Base-by-base conservation (phyloP, 495 filamentous ascomycete species). In the Penicillium atrosanguineum region DNA sequence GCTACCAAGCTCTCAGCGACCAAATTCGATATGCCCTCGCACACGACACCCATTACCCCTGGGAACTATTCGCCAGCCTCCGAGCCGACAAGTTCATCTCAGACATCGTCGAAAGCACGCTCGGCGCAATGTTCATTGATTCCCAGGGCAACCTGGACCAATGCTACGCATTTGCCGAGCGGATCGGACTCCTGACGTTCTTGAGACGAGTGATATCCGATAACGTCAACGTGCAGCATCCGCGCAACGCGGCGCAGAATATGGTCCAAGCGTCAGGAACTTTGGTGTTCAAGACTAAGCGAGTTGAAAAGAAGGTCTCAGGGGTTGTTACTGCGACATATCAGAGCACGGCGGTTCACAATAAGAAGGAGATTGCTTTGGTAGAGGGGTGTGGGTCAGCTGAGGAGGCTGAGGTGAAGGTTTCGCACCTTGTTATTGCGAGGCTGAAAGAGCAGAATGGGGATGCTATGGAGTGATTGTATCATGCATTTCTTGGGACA, bases 61-160 rank as follows among this genome's bases (percentile, higher is more conserved):
- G 93, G 93, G 73, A 79, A 2, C 61, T 78, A 0, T 83, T 98
- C 18, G 69, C 81, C 0, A 71, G 78, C 0, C 76, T 96, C 1
- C 74, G 81, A 28, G 76, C 87, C 1, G 83, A 83, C 21, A 97
- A 97, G 57, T 89, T 89, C 76, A 85, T 89, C 70, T 94, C 88
- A 0, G 93, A 98, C 62, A 73, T 96, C 9, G 73, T 96, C 37
- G 94, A 98, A 76, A 81, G 78, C 45, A 55, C 93, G 1, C 67
- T 97, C 1, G 94, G 90, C 0, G 94, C 93, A 0, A 81, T 96
- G 0, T 98, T 87, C 73, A 74, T 95, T 46, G 94, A 97, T 64
- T 88, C 84, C 0, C 55, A 62, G 4, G 88, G 88, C 3, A 70
- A 81, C 4, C 60, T 92, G 21, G 70, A 65, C 0, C 67, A 53